Evolutionary conservation across 1,139 yeast species (phyloP), one percentile per base, ranked within the genome.

Genomic region (Arxiozyma telluris): DNA sequence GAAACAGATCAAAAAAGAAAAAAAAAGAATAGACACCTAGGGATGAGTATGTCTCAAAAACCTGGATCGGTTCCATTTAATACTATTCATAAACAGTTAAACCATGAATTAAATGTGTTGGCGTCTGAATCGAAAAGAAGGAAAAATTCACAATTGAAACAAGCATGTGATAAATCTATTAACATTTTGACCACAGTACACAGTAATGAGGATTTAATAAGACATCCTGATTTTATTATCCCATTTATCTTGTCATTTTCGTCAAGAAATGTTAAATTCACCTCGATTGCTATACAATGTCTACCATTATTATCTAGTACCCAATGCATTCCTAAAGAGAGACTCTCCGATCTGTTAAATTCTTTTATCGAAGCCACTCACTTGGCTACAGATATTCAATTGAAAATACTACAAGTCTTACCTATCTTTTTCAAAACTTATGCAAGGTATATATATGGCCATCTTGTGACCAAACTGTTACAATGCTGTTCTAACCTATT

Each of bases 371-470:
- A 87, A 55, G 88, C 96, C 0, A 79, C 94, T 0, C 84, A 82
- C 62, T 73, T 87, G 45, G 88, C 94, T 0, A 76, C 81, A 39
- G 98, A 93, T 51, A 85, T 88, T 49, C 97, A 91, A 68, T 76
- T 93, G 57, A 84, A 90, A 63, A 84, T 90, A n/a, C 72, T 93
- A 42, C 98, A 93, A 71, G 76, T 89, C 38, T 74, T 91, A 39
- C 97, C 97, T 0, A 76, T 84, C 2, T 72, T 91, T 44, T 80
- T 84, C 67, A 87, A 83, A 62, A 78, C 76, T 34, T 89, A 89
- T 64, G 76, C 81, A 0, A 64, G 67, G 5, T 72, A 73, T 51
- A 74, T 90, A 49, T 73, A 74, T n/a, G 93, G 82, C 15, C 75
- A 73, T 0, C 68, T 79, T 41, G 74, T 90, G 46, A 74, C 82